These are phyloP conservation scores for Debaryomycetaceae sp. DNA, from an alignment of 1,139 yeast species.

Conservation along the genomic window DNA sequence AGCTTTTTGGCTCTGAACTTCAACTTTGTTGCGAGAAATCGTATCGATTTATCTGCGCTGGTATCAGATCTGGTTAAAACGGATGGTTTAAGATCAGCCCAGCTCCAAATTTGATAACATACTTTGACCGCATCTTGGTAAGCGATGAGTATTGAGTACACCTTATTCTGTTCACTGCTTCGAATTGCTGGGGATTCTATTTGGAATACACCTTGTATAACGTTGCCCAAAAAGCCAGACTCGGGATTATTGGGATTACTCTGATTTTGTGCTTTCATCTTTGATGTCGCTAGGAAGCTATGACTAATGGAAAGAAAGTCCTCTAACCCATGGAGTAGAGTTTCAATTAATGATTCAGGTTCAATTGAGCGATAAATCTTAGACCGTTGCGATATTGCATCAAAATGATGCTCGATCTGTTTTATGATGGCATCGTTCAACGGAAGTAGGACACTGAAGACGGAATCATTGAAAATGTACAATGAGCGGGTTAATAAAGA, in stretches of 20 bases:
- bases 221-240: constrained; percentile 66
- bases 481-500: constrained; percentile 41
- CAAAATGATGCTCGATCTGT: constrained; percentile 40
- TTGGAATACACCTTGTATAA: constrained; percentile 83
- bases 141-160: constrained; percentile 56
- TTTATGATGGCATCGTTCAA: constrained; percentile 49
- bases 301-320: constrained; percentile 62
- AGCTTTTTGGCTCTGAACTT: constrained; percentile 70
- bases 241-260: constrained; percentile 18
- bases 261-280: constrained; percentile 20
- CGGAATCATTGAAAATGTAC: constrained; percentile 46
- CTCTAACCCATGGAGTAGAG: constrained; percentile 63
- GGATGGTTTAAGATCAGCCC: constrained; percentile 57
- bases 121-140: constrained; percentile 58
- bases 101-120: constrained; percentile 65
- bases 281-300: constrained; percentile 43
- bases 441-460: constrained; percentile 48
- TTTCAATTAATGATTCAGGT: constrained; percentile 46
- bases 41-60: constrained; percentile 41
- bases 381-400: constrained; percentile 10
- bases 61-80: constrained; percentile 11
- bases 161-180: constrained; percentile 51
- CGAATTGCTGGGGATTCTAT: constrained; percentile 66
- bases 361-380: constrained; percentile 19
- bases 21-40: constrained; percentile 61